phyloP scores from a whole-genome alignment of 768 basidiomycete genomes.

The Lactarius sanguifluus region DNA sequence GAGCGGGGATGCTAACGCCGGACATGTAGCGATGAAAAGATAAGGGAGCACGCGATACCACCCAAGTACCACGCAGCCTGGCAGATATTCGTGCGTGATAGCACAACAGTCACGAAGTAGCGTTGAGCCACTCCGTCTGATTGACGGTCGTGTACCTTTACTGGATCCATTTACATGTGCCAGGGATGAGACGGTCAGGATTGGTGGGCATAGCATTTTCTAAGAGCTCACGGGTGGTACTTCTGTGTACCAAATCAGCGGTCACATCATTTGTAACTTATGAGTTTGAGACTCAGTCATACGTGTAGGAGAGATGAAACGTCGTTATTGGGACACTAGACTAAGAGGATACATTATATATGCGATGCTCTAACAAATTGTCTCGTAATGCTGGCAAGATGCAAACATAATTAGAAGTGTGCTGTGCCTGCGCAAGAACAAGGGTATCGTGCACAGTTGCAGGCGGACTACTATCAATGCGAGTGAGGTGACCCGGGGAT shows the following conservation, averaged over 20 bases:
- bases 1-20: not conserved
- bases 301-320: conserved; percentile 1
- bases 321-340: conserved; percentile 27
- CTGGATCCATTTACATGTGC: not conserved
- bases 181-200: not conserved
- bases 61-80: conserved; percentile 23
- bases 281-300: not conserved
- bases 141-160: not conserved
- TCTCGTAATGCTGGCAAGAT: conserved; percentile 56
- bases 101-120: not conserved
- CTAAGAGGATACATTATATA: conserved; percentile 37
- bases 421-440: conserved; percentile 43
- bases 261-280: not conserved
- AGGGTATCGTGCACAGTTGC: conserved; percentile 45
- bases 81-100: conserved; percentile 11
- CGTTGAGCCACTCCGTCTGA: not conserved
- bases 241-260: not conserved
- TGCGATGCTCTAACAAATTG: conserved; percentile 73
- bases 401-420: conserved; percentile 33
- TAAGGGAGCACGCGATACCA: conserved; percentile 21
- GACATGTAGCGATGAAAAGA: conserved; percentile 26
- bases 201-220: not conserved
- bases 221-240: not conserved
- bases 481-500: conserved; percentile 26
- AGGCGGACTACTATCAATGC: conserved; percentile 37